Percentiles rank a stretch among this genome's conserved stretches.
These are phyloP conservation scores for Lachancea quebecensis DNA, from an alignment of 805 yeast species.

Conservation along the genomic window DNA sequence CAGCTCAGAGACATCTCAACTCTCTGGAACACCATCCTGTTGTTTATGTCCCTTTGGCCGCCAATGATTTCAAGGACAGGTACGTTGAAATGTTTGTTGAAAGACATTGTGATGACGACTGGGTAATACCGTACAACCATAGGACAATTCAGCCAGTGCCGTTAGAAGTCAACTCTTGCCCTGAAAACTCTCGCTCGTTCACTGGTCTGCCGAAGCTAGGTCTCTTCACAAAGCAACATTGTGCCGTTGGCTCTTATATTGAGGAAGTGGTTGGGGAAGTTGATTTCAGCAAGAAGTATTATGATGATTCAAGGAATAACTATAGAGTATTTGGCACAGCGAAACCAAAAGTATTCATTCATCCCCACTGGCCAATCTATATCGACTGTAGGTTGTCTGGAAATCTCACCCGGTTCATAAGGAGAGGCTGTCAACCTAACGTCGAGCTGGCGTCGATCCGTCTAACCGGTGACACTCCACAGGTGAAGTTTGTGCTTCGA, in stretches of 20 bases:
- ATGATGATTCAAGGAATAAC: constrained; percentile 62
- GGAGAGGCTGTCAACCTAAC: constrained; percentile 74
- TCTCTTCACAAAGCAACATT: constrained; percentile 37
- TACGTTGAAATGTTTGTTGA: constrained; percentile 42
- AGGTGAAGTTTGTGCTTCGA: constrained; percentile 49
- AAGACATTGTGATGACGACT: constrained; percentile 41
- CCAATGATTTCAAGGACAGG: constrained; percentile 40
- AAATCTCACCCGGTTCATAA: constrained; percentile 62
- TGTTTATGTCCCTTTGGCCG: constrained; percentile 29
- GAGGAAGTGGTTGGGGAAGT: constrained; percentile 69
- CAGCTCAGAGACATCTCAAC: constrained; percentile 21
- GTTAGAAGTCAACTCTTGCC: constrained; percentile 45
- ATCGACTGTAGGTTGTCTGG: constrained; percentile 80
- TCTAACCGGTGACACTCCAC: constrained; percentile 27
- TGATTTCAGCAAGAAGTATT: constrained; percentile 57
- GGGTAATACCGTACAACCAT: constrained; percentile 23
- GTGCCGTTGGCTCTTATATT: constrained; percentile 45
- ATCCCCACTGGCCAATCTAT: constrained; percentile 53
- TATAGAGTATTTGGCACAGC: constrained; percentile 69
- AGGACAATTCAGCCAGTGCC: constrained; percentile 20
- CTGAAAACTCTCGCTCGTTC: constrained; percentile 50
- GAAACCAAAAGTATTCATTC: constrained; percentile 50
- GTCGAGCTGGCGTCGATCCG: constrained; percentile 51
- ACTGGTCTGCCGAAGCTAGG: constrained; percentile 71
- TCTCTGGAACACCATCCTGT: constrained; percentile 34